These are phyloP conservation scores for Biscutella auriculata DNA, from an alignment of 441 rosid genomes.

Conservation along the genomic window DNA sequence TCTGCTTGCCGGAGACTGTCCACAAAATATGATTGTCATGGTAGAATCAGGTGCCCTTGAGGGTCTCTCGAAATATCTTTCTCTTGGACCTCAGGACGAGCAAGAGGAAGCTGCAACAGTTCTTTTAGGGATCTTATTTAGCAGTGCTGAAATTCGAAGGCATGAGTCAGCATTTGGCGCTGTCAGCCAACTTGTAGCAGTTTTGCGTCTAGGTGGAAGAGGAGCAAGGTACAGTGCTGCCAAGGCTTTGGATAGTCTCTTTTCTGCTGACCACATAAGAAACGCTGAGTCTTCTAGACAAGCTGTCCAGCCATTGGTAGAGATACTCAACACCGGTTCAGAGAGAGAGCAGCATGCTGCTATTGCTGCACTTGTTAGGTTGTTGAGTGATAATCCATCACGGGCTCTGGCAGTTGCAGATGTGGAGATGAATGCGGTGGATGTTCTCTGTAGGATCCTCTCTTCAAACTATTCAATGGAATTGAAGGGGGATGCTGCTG, in stretches of 20 bases:
- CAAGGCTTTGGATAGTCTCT: slow-evolving; percentile 92
- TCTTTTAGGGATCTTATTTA: slow-evolving; percentile 79
- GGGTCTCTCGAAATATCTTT: slow-evolving; percentile 92
- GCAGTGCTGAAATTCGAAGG: slow-evolving; percentile 88
- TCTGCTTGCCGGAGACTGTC: slow-evolving; percentile 90
- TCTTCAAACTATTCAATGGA: slow-evolving; percentile 89
- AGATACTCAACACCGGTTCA: slow-evolving; percentile 88
- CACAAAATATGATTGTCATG: slow-evolving; percentile 87
- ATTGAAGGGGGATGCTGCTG: slow-evolving; percentile 99
- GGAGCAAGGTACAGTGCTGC: slow-evolving; percentile 97
- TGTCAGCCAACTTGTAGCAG: slow-evolving; percentile 96
- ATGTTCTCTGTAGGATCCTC: slow-evolving; percentile 96
- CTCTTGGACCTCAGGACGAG: slow-evolving; percentile 96
- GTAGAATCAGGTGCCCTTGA: slow-evolving; percentile 97
- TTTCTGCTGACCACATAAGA: slow-evolving; percentile 93
- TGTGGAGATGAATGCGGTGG: slow-evolving; percentile 98
- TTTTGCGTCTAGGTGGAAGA: slow-evolving; percentile 94
- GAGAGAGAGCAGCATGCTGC: slow-evolving; percentile 99
- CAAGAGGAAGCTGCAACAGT: slow-evolving; percentile 99
- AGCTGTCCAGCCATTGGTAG: slow-evolving; percentile 98
- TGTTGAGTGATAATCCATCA: slow-evolving; percentile 93
- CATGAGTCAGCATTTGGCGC: slow-evolving; percentile 97
- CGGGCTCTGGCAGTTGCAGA: slow-evolving; percentile 95
- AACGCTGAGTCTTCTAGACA: slow-evolving; percentile 90
- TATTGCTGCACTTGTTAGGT: slow-evolving; percentile 89